A percentile compares a stretch with the other conserved stretches of the same genome.
Evolutionary conservation across 345 rosid genomes (phyloP).

Genomic region (Odontarrhena argentea): DNA sequence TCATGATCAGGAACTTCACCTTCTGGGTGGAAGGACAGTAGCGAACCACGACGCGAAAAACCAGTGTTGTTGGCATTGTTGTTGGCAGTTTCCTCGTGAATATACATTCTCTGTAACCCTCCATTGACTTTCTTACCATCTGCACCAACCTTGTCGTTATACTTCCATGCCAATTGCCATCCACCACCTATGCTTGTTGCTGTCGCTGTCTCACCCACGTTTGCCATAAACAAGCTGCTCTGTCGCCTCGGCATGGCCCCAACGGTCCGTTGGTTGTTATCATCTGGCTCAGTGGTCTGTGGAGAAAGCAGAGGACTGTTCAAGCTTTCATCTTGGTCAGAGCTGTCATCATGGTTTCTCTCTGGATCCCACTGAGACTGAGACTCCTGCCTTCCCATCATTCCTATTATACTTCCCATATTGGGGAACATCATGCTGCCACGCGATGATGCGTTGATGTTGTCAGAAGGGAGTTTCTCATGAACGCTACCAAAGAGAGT

Average conservation of each 20-base stretch:
- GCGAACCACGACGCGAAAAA: conserved; percentile 67
- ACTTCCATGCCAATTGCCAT: conserved; percentile 90
- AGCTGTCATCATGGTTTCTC: conserved; percentile 48
- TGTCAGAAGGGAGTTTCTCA: conserved; percentile 64
- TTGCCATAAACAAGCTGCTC: conserved; percentile 60
- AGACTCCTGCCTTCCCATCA: conserved; percentile 48
- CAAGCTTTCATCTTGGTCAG: conserved; percentile 64
- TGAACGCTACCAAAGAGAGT: conserved; percentile 85
- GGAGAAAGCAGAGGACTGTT: conserved; percentile 79
- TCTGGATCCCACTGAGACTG: conserved; percentile 76
- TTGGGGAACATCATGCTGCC: conserved; percentile 67
- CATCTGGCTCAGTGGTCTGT: conserved; percentile 61
- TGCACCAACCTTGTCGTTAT: conserved; percentile 65
- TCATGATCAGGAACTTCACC: conserved; percentile 45
- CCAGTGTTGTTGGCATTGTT: conserved; percentile 37
- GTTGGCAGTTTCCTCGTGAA: conserved; percentile 59
- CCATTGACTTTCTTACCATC: conserved; percentile 57
- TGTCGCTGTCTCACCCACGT: conserved; percentile 58
- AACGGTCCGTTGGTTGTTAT: conserved; percentile 48
- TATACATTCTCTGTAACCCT: conserved; percentile 68
- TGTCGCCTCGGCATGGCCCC: conserved; percentile 57
- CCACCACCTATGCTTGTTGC: conserved; percentile 86
- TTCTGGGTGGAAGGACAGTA: conserved; percentile 58
- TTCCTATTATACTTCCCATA: conserved; percentile 74
- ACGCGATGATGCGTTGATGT: conserved; percentile 42